Evolutionary conservation across 805 yeast genomes (phyloP).

Genomic region (Maudiozyma serrabonitensis): DNA sequence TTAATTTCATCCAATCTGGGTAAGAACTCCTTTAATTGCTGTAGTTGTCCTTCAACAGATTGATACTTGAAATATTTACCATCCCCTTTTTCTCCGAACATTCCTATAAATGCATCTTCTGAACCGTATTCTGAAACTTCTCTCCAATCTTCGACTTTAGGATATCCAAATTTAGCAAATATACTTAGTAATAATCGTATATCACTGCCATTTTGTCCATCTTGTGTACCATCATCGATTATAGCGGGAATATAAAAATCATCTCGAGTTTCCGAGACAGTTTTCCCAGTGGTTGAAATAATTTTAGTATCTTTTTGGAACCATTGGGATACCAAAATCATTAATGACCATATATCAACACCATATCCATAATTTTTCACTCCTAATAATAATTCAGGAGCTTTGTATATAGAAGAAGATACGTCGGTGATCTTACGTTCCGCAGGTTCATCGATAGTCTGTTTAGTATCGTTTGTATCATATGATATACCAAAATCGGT

Average conservation of each 20-base stretch:
- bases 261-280: slow-evolving; percentile 1
- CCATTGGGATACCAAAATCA: slow-evolving; percentile 48
- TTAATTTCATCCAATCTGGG: slow-evolving; percentile 16
- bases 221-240: slow-evolving; percentile 21
- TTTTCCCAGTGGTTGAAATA: neutral
- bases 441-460: slow-evolving; percentile 18
- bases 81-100: slow-evolving; percentile 26
- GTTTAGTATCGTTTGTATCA: slow-evolving; percentile 17
- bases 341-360: slow-evolving; percentile 68
- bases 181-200: slow-evolving; percentile 49
- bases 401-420: slow-evolving; percentile 59
- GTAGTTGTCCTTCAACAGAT: slow-evolving; percentile 5
- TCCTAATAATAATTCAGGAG: slow-evolving; percentile 68
- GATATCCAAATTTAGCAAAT: slow-evolving; percentile 54
- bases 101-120: slow-evolving; percentile 24
- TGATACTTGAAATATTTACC: slow-evolving; percentile 15
- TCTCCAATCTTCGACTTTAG: slow-evolving; percentile 35
- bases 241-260: slow-evolving; percentile 17
- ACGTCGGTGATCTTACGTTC: slow-evolving; percentile 38
- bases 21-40: slow-evolving; percentile 5
- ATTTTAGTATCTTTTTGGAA: slow-evolving; percentile 28
- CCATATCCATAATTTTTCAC: slow-evolving; percentile 41
- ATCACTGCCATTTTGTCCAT: slow-evolving; percentile 38
- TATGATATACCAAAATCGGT: slow-evolving; percentile 67
- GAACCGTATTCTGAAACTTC: slow-evolving; percentile 28